Evolutionary conservation across 1,139 yeast genomes (phyloP).

Genomic region (Sugiyamaella pinicola): DNA sequence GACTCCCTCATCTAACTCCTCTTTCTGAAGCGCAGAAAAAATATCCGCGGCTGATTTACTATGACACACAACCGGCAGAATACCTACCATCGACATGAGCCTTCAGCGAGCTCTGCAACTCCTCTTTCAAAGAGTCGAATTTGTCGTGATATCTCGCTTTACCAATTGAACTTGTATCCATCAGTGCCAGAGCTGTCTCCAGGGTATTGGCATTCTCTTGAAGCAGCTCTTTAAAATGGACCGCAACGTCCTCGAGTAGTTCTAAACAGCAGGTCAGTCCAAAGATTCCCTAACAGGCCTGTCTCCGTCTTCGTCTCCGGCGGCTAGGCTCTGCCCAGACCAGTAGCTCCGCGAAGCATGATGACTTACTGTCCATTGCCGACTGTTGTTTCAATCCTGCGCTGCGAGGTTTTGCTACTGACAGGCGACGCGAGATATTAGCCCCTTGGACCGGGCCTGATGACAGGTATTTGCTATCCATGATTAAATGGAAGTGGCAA

Average conservation of each 20-base stretch:
- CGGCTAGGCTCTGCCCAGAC: too few relatives aligned
- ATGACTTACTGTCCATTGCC: slow-evolving; percentile 20
- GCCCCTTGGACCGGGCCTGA: slow-evolving; percentile 7
- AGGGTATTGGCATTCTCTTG: slow-evolving; percentile 67
- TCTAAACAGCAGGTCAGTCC: slow-evolving; percentile 23
- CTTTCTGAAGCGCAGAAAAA: background rate
- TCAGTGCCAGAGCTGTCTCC: slow-evolving; percentile 75
- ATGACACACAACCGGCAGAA: background rate
- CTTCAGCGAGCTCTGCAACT: slow-evolving; percentile 58
- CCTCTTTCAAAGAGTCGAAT: slow-evolving; percentile 60
- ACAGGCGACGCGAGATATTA: slow-evolving; percentile 22
- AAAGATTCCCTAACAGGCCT: too few relatives aligned
- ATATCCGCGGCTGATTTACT: background rate
- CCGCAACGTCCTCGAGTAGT: slow-evolving; percentile 28
- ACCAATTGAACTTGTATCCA: slow-evolving; percentile 88
- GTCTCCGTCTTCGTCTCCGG: too few relatives aligned
- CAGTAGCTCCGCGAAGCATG: too few relatives aligned
- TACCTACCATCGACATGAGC: slow-evolving; percentile 63
- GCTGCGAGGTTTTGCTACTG: slow-evolving; percentile 12
- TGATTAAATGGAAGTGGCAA: background rate
- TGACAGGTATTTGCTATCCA: slow-evolving; percentile 9
- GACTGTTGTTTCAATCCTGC: slow-evolving; percentile 9
- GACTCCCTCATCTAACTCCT: background rate
- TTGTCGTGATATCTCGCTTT: slow-evolving; percentile 65
- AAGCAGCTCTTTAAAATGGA: slow-evolving; percentile 43